phyloP scores from a whole-genome alignment of 2,329 filamentous ascomycete species.

The Cladophialophora chaetospira region DNA sequence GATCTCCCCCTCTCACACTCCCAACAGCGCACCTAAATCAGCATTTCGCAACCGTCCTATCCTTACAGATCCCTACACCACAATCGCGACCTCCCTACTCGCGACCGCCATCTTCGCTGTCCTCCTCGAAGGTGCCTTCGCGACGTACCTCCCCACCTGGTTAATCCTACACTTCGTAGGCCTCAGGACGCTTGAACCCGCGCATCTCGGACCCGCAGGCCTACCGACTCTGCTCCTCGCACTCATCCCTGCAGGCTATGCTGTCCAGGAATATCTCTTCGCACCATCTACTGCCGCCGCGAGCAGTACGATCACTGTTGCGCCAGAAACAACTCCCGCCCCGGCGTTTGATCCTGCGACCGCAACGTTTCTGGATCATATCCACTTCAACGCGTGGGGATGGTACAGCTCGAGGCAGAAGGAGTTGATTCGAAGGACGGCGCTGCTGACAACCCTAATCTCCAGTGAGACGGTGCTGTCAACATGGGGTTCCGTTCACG shows the following conservation, averaged over 20 bases:
- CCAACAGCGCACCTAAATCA: conserved; percentile 44
- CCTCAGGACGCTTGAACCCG: conserved; percentile 68
- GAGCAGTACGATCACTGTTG: conserved; percentile 33
- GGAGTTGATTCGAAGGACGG: conserved; percentile 65
- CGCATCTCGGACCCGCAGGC: conserved; percentile 63
- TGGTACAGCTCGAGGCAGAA: conserved; percentile 62
- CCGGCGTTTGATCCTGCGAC: conserved; percentile 63
- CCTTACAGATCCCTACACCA: conserved; percentile 63
- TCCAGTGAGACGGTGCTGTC: conserved; percentile 63
- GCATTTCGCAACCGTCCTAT: conserved; percentile 65
- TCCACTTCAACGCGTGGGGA: conserved; percentile 62
- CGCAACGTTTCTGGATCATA: conserved; percentile 68
- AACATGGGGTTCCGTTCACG: conserved; percentile 66
- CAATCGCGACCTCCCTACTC: conserved; percentile 66
- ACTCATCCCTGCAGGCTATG: conserved; percentile 69
- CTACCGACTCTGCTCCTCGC: conserved; percentile 50
- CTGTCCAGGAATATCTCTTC: conserved; percentile 77
- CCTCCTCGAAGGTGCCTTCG: conserved; percentile 68
- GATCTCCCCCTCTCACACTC: conserved; percentile 64
- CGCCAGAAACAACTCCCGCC: conserved; percentile 13
- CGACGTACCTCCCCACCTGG: conserved; percentile 68
- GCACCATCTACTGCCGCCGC: conserved; percentile 53
- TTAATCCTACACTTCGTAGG: conserved; percentile 76
- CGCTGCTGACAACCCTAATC: conserved; percentile 48
- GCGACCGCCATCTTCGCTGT: conserved; percentile 74